Percentiles rank a stretch among this genome's conserved stretches.
Evolutionary conservation across 306 rosid genomes (phyloP).

Genomic region (Trichosanthes cucumerina): DNA sequence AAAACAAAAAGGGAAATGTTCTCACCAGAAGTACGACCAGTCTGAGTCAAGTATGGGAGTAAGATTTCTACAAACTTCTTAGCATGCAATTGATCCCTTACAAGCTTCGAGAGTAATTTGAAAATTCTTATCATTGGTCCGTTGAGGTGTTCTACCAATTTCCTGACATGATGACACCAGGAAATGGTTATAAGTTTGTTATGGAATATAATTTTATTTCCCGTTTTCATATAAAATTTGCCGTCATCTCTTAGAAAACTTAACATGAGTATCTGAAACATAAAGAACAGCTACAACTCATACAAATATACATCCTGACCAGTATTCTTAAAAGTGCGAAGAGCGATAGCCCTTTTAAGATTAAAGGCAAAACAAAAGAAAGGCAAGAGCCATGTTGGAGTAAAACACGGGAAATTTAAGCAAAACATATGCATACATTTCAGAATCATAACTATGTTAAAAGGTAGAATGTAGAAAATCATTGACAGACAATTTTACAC

Average conservation of each 20-base stretch:
- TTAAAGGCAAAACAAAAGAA: background rate
- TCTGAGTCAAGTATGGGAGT: conserved; percentile 49
- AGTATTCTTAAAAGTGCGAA: background rate
- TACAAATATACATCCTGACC: background rate
- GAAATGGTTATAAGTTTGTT: background rate
- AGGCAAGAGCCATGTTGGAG: background rate
- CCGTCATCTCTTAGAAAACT: background rate
- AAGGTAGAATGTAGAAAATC: background rate
- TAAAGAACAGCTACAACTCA: background rate
- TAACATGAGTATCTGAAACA: background rate
- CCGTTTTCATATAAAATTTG: background rate
- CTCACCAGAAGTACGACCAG: conserved; percentile 51
- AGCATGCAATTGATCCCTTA: conserved; percentile 47
- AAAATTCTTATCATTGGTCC: conserved; percentile 54
- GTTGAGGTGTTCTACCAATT: conserved; percentile 61
- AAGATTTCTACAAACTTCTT: conserved; percentile 53
- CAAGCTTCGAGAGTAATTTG: conserved; percentile 49
- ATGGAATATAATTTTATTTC: background rate
- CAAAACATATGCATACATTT: background rate
- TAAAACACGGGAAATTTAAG: background rate
- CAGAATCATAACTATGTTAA: background rate
- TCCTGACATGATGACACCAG: conserved; percentile 35
- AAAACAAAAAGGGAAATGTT: background rate
- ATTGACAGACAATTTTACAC: background rate
- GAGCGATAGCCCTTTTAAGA: background rate